Evolutionary conservation across 345 rosid species (phyloP).

Genomic region (Jatropha curcas): DNA sequence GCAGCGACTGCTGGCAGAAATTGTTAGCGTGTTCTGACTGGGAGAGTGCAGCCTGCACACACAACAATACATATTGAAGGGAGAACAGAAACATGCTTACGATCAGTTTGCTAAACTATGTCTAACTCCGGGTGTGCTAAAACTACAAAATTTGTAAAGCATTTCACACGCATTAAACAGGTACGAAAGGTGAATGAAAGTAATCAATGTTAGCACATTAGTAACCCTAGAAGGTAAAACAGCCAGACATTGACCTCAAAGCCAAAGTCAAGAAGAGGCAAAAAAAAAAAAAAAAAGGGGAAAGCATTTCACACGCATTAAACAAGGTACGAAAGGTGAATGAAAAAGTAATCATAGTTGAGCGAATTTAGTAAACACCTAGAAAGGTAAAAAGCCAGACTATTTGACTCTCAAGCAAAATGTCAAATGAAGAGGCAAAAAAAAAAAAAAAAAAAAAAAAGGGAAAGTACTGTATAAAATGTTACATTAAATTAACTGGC

Average conservation of each 20-base stretch:
- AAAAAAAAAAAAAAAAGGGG: not conserved
- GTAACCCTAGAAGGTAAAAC: not conserved
- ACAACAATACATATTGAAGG: not conserved
- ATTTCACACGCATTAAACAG: not conserved
- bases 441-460: too few species aligned
- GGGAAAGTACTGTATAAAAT: not conserved
- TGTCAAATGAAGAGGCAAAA: not conserved
- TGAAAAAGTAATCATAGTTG: not conserved
- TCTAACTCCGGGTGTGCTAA: not conserved
- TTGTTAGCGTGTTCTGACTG: slow-evolving; percentile 52
- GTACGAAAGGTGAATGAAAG: not conserved
- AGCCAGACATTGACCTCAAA: not conserved
- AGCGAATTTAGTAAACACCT: not conserved
- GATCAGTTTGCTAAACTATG: not conserved
- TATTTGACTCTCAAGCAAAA: not conserved
- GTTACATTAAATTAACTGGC: not conserved
- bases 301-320: not conserved
- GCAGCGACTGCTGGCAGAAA: slow-evolving; percentile 51
- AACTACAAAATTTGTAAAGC: not conserved
- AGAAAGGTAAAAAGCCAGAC: not conserved
- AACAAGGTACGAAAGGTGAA: not conserved
- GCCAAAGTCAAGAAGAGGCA: not conserved
- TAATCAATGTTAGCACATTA: not conserved
- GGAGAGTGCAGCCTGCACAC: slow-evolving; percentile 49
- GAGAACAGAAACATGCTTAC: not conserved